These are phyloP conservation scores for Clarireedia paspali DNA, from an alignment of 2,329 filamentous ascomycete genomes.

Conservation along the genomic window DNA sequence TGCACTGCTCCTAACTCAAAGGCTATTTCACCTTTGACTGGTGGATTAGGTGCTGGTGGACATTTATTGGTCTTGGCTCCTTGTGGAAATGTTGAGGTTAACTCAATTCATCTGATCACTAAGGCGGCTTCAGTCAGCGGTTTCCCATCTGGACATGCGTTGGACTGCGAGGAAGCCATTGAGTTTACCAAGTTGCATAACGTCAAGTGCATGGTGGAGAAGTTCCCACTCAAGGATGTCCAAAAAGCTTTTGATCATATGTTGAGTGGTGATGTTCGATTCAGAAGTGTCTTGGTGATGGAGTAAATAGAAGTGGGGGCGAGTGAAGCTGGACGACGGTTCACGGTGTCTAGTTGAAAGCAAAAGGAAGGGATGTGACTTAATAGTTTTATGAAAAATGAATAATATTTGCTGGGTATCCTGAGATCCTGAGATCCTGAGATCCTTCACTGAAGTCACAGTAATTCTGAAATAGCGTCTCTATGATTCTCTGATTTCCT, in stretches of 20 bases:
- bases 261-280: slow-evolving; percentile 23
- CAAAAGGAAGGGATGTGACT: too few relatives aligned
- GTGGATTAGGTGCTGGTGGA: slow-evolving; percentile 45
- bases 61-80: slow-evolving; percentile 54
- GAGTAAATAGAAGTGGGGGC: background rate
- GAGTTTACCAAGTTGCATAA: slow-evolving; percentile 53
- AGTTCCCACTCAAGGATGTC: slow-evolving; percentile 47
- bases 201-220: slow-evolving; percentile 59
- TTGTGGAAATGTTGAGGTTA: slow-evolving; percentile 37
- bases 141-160: slow-evolving; percentile 54
- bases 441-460: too few relatives aligned
- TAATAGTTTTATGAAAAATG: too few relatives aligned
- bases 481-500: too few relatives aligned
- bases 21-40: slow-evolving; percentile 44
- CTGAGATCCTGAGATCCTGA: too few relatives aligned
- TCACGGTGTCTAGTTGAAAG: too few relatives aligned
- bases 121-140: slow-evolving; percentile 55
- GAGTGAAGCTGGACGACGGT: too few relatives aligned
- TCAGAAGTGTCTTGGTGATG: slow-evolving; percentile 25
- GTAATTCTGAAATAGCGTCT: too few relatives aligned
- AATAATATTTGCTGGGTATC: too few relatives aligned
- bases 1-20: slow-evolving; percentile 55
- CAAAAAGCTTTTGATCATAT: slow-evolving; percentile 27
- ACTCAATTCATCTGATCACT: slow-evolving; percentile 35
- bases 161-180: slow-evolving; percentile 59